Evolutionary conservation across 768 basidiomycete species (phyloP), one percentile per base, ranked within the genome.

Genomic region (Phanerochaete sordida): DNA sequence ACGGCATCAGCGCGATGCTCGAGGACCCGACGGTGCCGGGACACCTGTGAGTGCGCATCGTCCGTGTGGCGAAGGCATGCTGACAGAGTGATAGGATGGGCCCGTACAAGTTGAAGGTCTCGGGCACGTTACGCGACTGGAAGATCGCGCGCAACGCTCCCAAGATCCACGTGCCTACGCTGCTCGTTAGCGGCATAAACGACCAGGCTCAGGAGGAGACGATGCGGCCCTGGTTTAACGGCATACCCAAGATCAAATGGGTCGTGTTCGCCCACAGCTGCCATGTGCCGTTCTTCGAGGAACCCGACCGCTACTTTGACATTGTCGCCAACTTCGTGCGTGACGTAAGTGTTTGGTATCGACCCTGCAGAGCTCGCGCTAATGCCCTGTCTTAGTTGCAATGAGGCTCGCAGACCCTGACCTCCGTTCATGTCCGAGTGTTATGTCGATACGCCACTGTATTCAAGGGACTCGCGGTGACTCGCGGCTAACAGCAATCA

Each of bases 141-240:
- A 64, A 62, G 23, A 65, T n/a, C n/a, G n/a, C n/a, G n/a, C n/a
- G 75, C 51, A 64, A 66, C 21, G 59, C 69, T 43, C 59, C 67
- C 47, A 55, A 61, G 16, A 73, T 76, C 57, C 52, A 58, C 27
- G 63, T 62, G 15, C 70, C 71, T 5, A 75, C 71, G 3, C 66
- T 75, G 12, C 46, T 77, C 8, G 70, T 72, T 45, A 77, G 78
- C 31, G 76, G 75, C 1, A 61, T 59, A 12, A 68, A 75, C 56
- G 81, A 80, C 54, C 69, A 71, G 56, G 77, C 74, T 45, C 69
- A 73, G 24, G 77, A 79, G 59, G 65, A 66, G 9, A 71, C 69
- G 19, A 46, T 71, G 4, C 49, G 8, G 24, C 77, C 77, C 2
- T 78, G 73, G 57, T 74, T 76, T 52, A 47, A 57, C 30, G 59